Conservation (phyloP, 2,329 filamentous ascomycete species). For the Chaetomiaceae sp. region DNA sequence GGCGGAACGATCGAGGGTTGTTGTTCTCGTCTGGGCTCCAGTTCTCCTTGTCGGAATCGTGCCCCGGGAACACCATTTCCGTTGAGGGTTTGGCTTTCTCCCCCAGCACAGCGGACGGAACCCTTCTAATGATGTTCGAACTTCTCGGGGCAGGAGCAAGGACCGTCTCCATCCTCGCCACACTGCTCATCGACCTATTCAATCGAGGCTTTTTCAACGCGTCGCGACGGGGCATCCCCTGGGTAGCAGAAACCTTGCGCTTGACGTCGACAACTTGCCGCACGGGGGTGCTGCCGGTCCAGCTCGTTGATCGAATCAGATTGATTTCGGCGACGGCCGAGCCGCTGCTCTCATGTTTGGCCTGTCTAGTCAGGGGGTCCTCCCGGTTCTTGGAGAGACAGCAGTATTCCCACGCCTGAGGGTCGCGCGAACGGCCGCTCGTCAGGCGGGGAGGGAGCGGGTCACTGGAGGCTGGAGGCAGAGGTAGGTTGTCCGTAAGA, state of each 20-base stretch:
- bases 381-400: constrained; percentile 72
- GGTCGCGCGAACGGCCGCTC: constrained; percentile 76
- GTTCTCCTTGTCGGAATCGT: constrained; percentile 94
- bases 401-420: constrained; percentile 85
- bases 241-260: constrained; percentile 49
- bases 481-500: not conserved
- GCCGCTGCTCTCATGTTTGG: constrained; percentile 70
- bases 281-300: constrained; percentile 36
- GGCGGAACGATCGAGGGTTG: constrained; percentile 28
- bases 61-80: constrained; percentile 36
- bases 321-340: constrained; percentile 78
- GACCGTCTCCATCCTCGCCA: constrained; percentile 52
- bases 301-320: constrained; percentile 66
- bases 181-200: constrained; percentile 53
- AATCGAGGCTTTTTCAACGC: constrained; percentile 57
- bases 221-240: constrained; percentile 25
- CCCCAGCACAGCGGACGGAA: not conserved
- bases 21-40: constrained; percentile 57
- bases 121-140: constrained; percentile 30
- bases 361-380: constrained; percentile 71
- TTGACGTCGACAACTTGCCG: constrained; percentile 51
- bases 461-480: constrained; percentile 18
- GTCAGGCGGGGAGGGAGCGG: constrained; percentile 48
- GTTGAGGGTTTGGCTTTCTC: constrained; percentile 39
- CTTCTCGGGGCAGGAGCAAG: constrained; percentile 16